Percentiles rank a stretch among this genome's conserved stretches.
Conservation (phyloP, 345 rosid genomes). For the Ceriops decandra region DNA sequence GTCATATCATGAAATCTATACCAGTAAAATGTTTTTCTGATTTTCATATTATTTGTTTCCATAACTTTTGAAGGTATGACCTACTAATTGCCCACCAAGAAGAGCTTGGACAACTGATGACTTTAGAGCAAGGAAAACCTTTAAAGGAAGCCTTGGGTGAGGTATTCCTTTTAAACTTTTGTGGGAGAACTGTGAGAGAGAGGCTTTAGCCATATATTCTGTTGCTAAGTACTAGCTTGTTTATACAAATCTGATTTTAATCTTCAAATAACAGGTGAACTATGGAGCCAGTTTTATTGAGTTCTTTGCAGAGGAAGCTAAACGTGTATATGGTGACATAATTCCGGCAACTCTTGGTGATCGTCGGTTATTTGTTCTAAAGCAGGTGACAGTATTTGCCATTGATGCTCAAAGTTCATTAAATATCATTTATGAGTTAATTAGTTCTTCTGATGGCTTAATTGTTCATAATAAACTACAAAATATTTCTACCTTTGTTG, state of each 20-base stretch:
- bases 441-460: slow-evolving; percentile 4
- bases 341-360: slow-evolving; percentile 75
- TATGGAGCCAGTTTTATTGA: slow-evolving; percentile 93
- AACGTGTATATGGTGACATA: slow-evolving; percentile 90
- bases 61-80: slow-evolving; percentile 62
- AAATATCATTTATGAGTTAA: not conserved
- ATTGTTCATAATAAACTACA: not conserved
- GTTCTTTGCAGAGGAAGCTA: slow-evolving; percentile 90
- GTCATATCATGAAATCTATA: not conserved
- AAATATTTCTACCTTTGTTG: not conserved
- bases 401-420: not conserved
- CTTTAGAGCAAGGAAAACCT: slow-evolving; percentile 97
- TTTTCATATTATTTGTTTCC: slow-evolving; percentile 6
- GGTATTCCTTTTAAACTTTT: slow-evolving; percentile 42
- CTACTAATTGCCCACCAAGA: slow-evolving; percentile 75
- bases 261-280: slow-evolving; percentile 52
- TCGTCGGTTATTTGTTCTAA: slow-evolving; percentile 79
- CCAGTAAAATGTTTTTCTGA: not conserved
- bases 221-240: not conserved
- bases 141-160: slow-evolving; percentile 88
- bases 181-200: slow-evolving; percentile 20
- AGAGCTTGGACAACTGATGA: slow-evolving; percentile 89
- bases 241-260: slow-evolving; percentile 1
- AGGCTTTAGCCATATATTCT: slow-evolving; percentile 14
- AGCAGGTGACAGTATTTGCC: slow-evolving; percentile 50